A percentile compares a stretch with the other conserved stretches of the same genome.
These are phyloP conservation scores for Urochloa ruziziensis DNA, from an alignment of 176 grass and related monocot species.

Conservation along the genomic window DNA sequence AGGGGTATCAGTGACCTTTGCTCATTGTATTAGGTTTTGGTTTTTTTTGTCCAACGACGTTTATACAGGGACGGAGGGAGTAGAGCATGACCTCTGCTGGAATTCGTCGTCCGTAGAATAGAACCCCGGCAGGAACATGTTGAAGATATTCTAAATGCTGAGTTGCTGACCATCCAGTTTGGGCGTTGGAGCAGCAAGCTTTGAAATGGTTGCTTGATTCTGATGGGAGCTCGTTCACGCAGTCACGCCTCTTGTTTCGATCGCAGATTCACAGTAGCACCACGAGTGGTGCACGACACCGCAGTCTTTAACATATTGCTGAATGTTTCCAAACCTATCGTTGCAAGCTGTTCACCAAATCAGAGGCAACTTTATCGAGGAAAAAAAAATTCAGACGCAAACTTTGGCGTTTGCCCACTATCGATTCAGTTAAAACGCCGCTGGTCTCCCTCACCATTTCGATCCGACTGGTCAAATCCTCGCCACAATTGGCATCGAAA, in stretches of 20 bases:
- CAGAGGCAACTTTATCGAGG: too few species aligned
- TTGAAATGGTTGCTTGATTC: background rate
- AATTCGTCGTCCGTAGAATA: too few species aligned
- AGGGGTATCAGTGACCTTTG: too few species aligned
- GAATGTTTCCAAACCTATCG: background rate
- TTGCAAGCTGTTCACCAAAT: background rate
- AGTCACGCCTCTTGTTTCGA: background rate
- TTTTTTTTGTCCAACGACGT: too few species aligned
- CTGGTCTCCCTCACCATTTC: background rate
- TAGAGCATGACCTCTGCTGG: background rate
- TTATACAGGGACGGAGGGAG: too few species aligned
- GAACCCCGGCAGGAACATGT: background rate
- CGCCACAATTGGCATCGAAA: background rate
- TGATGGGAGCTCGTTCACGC: background rate
- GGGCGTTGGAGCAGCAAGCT: background rate
- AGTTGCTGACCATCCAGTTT: background rate
- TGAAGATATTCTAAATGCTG: background rate
- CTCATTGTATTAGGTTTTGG: too few species aligned
- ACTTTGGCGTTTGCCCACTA: background rate
- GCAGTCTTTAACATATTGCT: background rate
- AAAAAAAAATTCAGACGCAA: background rate
- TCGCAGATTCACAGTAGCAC: background rate
- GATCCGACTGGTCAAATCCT: background rate
- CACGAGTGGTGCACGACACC: background rate
- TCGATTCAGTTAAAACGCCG: background rate